Percentiles rank a stretch among this genome's conserved stretches.
Conservation (phyloP, 768 basidiomycete genomes). For the Boletus eberwhitei region DNA sequence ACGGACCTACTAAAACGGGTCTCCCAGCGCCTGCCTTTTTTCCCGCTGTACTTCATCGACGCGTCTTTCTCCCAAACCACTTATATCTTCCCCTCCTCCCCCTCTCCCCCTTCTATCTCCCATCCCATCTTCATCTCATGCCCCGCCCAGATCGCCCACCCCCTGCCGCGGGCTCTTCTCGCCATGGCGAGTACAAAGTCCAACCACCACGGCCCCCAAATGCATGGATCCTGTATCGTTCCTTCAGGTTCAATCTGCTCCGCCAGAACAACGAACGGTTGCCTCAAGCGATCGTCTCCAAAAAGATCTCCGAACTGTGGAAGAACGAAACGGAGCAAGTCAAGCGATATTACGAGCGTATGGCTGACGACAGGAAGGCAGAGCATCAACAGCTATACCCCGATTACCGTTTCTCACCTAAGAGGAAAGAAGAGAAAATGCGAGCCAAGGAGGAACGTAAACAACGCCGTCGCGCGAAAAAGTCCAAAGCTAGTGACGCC, state of each 20-base stretch:
- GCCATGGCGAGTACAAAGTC: slow-evolving; percentile 12
- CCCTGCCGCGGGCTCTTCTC: background rate
- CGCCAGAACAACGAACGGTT: slow-evolving; percentile 31
- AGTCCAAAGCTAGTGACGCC: slow-evolving; percentile 20
- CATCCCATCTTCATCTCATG: slow-evolving; percentile 15
- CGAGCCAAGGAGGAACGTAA: slow-evolving; percentile 40
- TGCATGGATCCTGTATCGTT: slow-evolving; percentile 81
- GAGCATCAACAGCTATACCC: slow-evolving; percentile 53
- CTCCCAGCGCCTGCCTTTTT: slow-evolving; percentile 20
- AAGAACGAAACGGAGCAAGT: slow-evolving; percentile 46
- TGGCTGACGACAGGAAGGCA: slow-evolving; percentile 50
- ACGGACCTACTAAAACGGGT: slow-evolving; percentile 34
- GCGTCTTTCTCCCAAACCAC: slow-evolving; percentile 24
- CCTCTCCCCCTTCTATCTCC: slow-evolving; percentile 6
- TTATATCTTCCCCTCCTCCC: slow-evolving; percentile 14
- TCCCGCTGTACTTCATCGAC: slow-evolving; percentile 24
- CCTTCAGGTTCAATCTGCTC: slow-evolving; percentile 42
- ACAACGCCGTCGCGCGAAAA: slow-evolving; percentile 26
- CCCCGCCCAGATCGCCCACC: slow-evolving; percentile 17
- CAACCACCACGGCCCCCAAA: slow-evolving; percentile 69
- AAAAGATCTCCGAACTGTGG: slow-evolving; percentile 64
- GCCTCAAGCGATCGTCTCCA: slow-evolving; percentile 64
- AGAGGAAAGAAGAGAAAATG: slow-evolving; percentile 50
- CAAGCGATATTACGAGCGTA: slow-evolving; percentile 48
- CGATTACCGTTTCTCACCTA: slow-evolving; percentile 54